These are phyloP conservation scores for Claviceps capensis DNA, from an alignment of 2,329 filamentous ascomycete genomes.

Conservation along the genomic window DNA sequence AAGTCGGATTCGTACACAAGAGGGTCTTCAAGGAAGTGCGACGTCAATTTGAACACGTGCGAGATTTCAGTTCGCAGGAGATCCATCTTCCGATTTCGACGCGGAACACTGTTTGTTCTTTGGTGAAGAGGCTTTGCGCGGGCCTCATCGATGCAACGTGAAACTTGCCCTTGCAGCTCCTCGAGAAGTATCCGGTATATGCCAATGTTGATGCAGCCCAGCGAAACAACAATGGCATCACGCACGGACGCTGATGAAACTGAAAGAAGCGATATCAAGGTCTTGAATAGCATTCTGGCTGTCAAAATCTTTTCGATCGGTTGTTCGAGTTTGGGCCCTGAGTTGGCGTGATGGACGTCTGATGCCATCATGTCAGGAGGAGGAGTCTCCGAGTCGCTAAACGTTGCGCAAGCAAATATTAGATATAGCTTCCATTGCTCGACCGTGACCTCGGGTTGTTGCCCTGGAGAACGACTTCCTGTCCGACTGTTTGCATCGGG, in stretches of 20 bases:
- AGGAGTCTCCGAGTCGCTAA: constrained; percentile 65
- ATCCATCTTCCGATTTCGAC: constrained; percentile 72
- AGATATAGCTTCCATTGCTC: constrained; percentile 98
- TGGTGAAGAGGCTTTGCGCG: constrained; percentile 78
- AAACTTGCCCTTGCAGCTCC: constrained; percentile 75
- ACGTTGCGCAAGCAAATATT: constrained; percentile 90
- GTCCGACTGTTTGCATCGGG: constrained; percentile 41
- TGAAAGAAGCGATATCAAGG: constrained; percentile 75
- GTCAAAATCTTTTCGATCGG: constrained; percentile 70
- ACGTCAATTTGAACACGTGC: constrained; percentile 88
- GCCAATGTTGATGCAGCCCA: constrained; percentile 90
- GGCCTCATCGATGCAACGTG: constrained; percentile 77
- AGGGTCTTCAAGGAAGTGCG: constrained; percentile 68
- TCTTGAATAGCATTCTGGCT: constrained; percentile 78
- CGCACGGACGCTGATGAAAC: constrained; percentile 69
- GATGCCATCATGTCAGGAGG: constrained; percentile 23
- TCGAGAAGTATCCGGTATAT: constrained; percentile 86
- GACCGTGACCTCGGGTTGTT: constrained; percentile 73
- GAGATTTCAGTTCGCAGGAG: constrained; percentile 86
- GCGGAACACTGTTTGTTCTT: constrained; percentile 68
- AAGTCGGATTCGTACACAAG: constrained; percentile 78
- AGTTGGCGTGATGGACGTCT: constrained; percentile 62
- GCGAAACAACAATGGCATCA: constrained; percentile 77
- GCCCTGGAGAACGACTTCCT: constrained; percentile 44
- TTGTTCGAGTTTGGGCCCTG: constrained; percentile 53